These are phyloP conservation scores for Krasilnikovozyma curviuscula DNA, from an alignment of 768 basidiomycete genomes.

Conservation along the genomic window DNA sequence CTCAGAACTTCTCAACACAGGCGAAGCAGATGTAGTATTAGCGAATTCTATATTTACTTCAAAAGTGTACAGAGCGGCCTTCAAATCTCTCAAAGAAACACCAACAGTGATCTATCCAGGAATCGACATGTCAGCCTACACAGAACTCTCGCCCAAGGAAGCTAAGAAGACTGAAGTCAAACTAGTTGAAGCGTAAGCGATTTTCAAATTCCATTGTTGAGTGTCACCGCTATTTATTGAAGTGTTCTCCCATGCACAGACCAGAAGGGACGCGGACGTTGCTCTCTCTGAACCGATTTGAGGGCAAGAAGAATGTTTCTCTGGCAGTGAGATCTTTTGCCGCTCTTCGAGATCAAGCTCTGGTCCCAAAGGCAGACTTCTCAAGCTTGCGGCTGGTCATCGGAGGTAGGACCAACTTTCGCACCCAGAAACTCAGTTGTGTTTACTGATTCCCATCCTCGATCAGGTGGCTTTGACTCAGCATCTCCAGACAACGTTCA, in stretches of 20 bases:
- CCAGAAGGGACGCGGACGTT: no score
- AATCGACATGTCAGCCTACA: constrained; percentile 63
- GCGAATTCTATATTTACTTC: constrained; percentile 83
- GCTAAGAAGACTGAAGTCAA: constrained; percentile 4
- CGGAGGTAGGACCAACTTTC: constrained; percentile 36
- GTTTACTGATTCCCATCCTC: not conserved
- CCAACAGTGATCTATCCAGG: constrained; percentile 88
- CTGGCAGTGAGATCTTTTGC: constrained; percentile 68
- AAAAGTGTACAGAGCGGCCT: constrained; percentile 55
- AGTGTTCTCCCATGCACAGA: no score
- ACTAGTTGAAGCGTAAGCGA: constrained; percentile 9
- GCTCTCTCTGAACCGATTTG: constrained; percentile 77
- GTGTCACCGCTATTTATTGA: no score
- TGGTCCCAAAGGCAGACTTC: constrained; percentile 14
- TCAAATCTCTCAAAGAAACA: constrained; percentile 41
- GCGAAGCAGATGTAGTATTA: constrained; percentile 72
- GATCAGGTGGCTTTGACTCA: constrained; percentile 69
- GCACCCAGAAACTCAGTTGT: not conserved
- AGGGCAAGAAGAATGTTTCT: constrained; percentile 76
- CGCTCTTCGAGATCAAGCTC: constrained; percentile 26
- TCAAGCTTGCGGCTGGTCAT: constrained; percentile 48
- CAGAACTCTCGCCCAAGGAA: constrained; percentile 14
- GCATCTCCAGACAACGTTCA: constrained; percentile 65
- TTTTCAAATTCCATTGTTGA: no score
- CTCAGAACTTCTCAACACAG: constrained; percentile 27